A percentile compares a stretch with the other conserved stretches of the same genome.
phyloP scores from a whole-genome alignment of 1,139 yeast species.

The Kurtzmaniella natalensis region DNA sequence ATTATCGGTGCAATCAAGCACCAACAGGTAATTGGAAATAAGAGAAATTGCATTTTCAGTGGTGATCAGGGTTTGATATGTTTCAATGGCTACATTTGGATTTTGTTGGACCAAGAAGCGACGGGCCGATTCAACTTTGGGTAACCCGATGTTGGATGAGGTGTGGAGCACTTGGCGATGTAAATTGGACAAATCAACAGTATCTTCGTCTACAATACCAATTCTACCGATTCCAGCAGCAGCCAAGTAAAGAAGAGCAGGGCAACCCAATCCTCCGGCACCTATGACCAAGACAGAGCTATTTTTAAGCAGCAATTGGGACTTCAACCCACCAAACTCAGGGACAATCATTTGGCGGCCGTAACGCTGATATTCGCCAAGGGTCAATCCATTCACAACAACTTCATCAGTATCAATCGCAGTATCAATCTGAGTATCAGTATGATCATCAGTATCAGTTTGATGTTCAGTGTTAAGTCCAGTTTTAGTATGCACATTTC shows the following conservation, averaged over 20 bases:
- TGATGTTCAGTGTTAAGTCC: too few relatives aligned
- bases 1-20: constrained; percentile 92
- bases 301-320: constrained; percentile 56
- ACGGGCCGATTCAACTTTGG: constrained; percentile 77
- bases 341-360: constrained; percentile 97
- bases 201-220: constrained; percentile 86
- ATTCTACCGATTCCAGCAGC: constrained; percentile 86
- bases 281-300: constrained; percentile 76
- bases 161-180: constrained; percentile 88
- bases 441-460: too few relatives aligned
- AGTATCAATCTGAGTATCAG: too few relatives aligned
- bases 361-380: constrained; percentile 75
- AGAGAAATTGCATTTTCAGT: constrained; percentile 61
- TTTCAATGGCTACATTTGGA: constrained; percentile 55
- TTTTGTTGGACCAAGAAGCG: constrained; percentile 50
- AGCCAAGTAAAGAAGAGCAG: constrained; percentile 77
- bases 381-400: constrained; percentile 17
- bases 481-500: too few relatives aligned
- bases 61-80: constrained; percentile 50
- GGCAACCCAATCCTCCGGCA: constrained; percentile 96
- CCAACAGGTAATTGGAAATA: constrained; percentile 60
- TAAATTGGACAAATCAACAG: constrained; percentile 77
- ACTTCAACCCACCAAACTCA: constrained; percentile 50
- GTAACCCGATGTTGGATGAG: constrained; percentile 58
- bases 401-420: too few relatives aligned